Evolutionary conservation across 78 protist genomes (phyloP).

Genomic region (Monosiga brevicollis): DNA sequence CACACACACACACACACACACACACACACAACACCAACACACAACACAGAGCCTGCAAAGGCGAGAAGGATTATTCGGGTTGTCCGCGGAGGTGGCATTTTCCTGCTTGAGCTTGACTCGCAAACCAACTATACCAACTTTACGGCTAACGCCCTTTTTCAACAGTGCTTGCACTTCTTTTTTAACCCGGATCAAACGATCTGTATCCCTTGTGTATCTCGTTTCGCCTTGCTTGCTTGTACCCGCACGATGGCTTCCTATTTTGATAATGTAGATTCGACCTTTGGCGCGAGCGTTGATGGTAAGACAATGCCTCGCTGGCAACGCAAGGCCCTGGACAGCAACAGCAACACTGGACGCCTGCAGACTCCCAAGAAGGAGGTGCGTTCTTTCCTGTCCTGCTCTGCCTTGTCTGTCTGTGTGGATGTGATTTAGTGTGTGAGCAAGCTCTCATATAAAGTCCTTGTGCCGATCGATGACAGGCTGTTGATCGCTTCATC

Average conservation of each 20-base stretch:
- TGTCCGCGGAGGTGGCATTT: too few relatives aligned
- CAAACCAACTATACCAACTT: too few relatives aligned
- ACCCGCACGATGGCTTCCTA: background rate
- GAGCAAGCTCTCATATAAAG: background rate
- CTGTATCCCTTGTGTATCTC: too few relatives aligned
- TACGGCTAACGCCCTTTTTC: too few relatives aligned
- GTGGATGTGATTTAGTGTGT: background rate
- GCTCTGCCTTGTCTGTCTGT: background rate
- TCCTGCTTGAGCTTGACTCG: too few relatives aligned
- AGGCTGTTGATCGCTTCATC: constrained; percentile 37
- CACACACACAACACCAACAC: background rate
- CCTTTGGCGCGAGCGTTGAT: background rate
- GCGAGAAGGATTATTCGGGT: too few relatives aligned
- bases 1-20: background rate
- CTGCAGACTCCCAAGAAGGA: background rate
- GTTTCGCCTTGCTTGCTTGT: too few relatives aligned
- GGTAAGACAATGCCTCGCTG: background rate
- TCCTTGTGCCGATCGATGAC: background rate
- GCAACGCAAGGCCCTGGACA: background rate
- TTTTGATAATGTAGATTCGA: background rate
- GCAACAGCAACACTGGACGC: background rate
- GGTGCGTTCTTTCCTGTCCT: background rate
- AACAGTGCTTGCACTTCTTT: too few relatives aligned
- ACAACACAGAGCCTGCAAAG: too few relatives aligned
- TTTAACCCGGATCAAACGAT: too few relatives aligned